Conservation (phyloP, 202 grass and related monocot genomes). For the Sporobolus alterniflorus region DNA sequence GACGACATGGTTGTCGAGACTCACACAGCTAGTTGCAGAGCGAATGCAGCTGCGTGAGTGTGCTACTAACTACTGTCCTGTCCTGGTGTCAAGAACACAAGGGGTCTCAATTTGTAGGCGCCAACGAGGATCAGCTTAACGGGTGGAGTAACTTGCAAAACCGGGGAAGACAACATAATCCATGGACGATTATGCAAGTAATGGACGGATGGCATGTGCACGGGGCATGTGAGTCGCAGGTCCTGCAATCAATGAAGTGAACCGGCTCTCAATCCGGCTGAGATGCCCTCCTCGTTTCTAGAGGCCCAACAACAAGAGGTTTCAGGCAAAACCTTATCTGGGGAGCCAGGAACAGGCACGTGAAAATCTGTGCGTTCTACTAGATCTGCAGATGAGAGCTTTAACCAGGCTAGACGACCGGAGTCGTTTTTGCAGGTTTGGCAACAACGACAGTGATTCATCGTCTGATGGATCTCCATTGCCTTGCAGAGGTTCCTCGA, state of each 20-base stretch:
- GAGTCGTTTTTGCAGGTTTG: too few species aligned
- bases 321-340: constrained; percentile 33
- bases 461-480: too few species aligned
- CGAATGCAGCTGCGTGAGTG: neutral
- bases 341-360: constrained; percentile 21
- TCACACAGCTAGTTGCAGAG: neutral
- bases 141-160: neutral
- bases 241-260: constrained; percentile 34
- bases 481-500: constrained; percentile 5
- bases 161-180: neutral
- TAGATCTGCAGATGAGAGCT: constrained; percentile 8
- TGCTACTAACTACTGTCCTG: neutral
- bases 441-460: too few species aligned
- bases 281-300: neutral
- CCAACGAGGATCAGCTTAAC: neutral
- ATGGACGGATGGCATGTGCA: neutral
- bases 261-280: neutral
- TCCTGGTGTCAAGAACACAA: neutral
- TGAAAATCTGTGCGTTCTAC: constrained; percentile 28
- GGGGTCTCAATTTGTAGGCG: constrained; percentile 20
- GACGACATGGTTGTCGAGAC: constrained; percentile 33
- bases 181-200: neutral
- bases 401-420: neutral
- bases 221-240: constrained; percentile 17
- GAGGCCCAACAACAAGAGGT: neutral